Evolutionary conservation across 169 alveolate genomes (phyloP), one percentile per base, ranked within the genome.

Genomic region (Babesia ovis): DNA sequence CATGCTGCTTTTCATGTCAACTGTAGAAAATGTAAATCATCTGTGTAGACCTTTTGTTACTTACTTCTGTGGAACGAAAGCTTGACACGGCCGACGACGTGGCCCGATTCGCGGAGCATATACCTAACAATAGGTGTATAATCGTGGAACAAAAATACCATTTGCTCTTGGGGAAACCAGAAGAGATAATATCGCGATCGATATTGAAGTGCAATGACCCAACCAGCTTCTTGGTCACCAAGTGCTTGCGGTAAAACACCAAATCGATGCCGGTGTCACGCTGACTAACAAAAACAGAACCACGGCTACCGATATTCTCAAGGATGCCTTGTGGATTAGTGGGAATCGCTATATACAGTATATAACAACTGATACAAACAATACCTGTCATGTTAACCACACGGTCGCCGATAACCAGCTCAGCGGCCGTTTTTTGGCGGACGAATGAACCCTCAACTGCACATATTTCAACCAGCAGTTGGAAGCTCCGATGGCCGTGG

Each of bases 401-500:
- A 4, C 6, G 11, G n/a, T 31, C 50, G 31, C 86, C 86, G n/a
- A 48, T 74, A 4, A 45, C 74, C 22, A 77, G 46, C 73, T 66
- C 86, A 8, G 62, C 64, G 1, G 22, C 41, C 25, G 58, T 42
- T 9, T 56, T 29, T 39, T 46, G 48, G 35, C 64, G 41, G 31
- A 77, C 56, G 58, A 77, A 77, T 27, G 58, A 77, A 4, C 81
- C 81, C 37, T 66, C 74, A 9, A 77, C 42, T 9, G 70, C 86
- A 31, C 71, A 54, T 12, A 77, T 68, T 29, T 77, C 73, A 12
- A 77, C 69, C 46, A 77, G 57, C 68, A 77, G 74, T 20, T 77
- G 71, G 50, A 77, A 77, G 55, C 64, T 79, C 5, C 86, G 41
- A 64, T 77, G 86, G 75, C 64, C 25, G 48, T 77, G 86, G 35